phyloP scores from a whole-genome alignment of 2,329 filamentous ascomycete genomes.

The Whalleya microplaca region DNA sequence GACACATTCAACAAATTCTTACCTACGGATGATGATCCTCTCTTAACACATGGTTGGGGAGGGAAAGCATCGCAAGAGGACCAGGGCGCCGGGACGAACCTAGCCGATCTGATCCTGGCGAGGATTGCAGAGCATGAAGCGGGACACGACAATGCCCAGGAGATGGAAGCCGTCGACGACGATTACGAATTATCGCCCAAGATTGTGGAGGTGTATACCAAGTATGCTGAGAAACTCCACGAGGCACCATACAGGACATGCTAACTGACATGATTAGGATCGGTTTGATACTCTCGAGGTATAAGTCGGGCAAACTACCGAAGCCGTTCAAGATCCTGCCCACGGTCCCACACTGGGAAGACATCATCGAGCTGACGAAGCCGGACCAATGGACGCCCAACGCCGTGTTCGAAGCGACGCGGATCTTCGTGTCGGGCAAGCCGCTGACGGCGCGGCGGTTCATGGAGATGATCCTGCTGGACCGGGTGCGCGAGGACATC shows the following conservation, averaged over 20 bases:
- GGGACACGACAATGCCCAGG: slow-evolving; percentile 53
- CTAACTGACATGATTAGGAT: slow-evolving; percentile 56
- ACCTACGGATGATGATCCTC: slow-evolving; percentile 69
- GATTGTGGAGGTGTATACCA: slow-evolving; percentile 91
- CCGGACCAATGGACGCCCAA: slow-evolving; percentile 76
- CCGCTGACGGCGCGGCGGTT: slow-evolving; percentile 82
- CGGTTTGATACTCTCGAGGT: slow-evolving; percentile 84
- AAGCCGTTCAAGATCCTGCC: slow-evolving; percentile 98
- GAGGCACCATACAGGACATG: slow-evolving; percentile 4
- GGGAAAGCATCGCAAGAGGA: slow-evolving; percentile 47
- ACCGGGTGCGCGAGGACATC: slow-evolving; percentile 91
- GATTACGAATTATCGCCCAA: slow-evolving; percentile 87
- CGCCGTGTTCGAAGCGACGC: slow-evolving; percentile 84
- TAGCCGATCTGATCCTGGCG: slow-evolving; percentile 90
- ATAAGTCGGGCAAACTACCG: slow-evolving; percentile 94
- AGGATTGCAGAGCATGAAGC: slow-evolving; percentile 94
- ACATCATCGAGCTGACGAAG: slow-evolving; percentile 81
- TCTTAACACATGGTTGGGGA: slow-evolving; percentile 69
- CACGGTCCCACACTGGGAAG: slow-evolving; percentile 89
- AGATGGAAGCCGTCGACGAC: slow-evolving; percentile 69
- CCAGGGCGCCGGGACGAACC: slow-evolving; percentile 67
- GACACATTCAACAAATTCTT: slow-evolving; percentile 92
- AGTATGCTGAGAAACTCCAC: slow-evolving; percentile 54
- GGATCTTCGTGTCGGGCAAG: slow-evolving; percentile 87
- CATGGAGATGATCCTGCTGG: slow-evolving; percentile 83